These are phyloP conservation scores for Xylaria digitata DNA, from an alignment of 2,329 filamentous ascomycete genomes.

Conservation along the genomic window DNA sequence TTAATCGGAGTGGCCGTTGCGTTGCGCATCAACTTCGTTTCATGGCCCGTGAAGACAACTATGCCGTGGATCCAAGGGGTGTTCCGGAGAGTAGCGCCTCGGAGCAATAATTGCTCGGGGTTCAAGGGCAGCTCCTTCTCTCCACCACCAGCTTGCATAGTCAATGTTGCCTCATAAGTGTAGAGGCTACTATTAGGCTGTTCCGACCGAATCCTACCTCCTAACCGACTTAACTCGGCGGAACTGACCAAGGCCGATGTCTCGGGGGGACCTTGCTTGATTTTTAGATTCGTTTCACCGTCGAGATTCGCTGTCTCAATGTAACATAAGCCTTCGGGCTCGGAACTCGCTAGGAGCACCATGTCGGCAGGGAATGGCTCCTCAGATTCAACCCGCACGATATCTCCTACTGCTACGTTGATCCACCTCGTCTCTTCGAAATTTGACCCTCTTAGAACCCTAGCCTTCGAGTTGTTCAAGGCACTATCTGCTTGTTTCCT, in stretches of 20 bases:
- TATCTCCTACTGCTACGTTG: constrained; percentile 90
- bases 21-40: constrained; percentile 99
- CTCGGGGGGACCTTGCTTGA: constrained; percentile 96
- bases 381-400: constrained; percentile 92
- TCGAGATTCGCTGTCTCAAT: constrained; percentile 98
- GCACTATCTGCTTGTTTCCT: constrained; percentile 86
- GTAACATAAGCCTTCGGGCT: constrained; percentile 97
- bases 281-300: constrained; percentile 97
- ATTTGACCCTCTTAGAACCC: constrained; percentile 81
- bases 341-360: constrained; percentile 91
- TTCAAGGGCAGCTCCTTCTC: constrained; percentile 92
- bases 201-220: constrained; percentile 89
- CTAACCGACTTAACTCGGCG: constrained; percentile 84
- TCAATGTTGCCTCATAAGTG: constrained; percentile 96
- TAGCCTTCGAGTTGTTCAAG: constrained; percentile 87
- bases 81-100: constrained; percentile 93
- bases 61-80: constrained; percentile 97
- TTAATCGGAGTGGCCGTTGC: constrained; percentile 98
- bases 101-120: constrained; percentile 90
- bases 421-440: constrained; percentile 95
- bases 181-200: constrained; percentile 98
- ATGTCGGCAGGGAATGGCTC: constrained; percentile 95
- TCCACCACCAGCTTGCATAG: constrained; percentile 87
- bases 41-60: constrained; percentile 96
- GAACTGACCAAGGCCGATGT: constrained; percentile 89